Conservation (phyloP, 2,329 filamentous ascomycete genomes). For the Penicillium crustosum region DNA sequence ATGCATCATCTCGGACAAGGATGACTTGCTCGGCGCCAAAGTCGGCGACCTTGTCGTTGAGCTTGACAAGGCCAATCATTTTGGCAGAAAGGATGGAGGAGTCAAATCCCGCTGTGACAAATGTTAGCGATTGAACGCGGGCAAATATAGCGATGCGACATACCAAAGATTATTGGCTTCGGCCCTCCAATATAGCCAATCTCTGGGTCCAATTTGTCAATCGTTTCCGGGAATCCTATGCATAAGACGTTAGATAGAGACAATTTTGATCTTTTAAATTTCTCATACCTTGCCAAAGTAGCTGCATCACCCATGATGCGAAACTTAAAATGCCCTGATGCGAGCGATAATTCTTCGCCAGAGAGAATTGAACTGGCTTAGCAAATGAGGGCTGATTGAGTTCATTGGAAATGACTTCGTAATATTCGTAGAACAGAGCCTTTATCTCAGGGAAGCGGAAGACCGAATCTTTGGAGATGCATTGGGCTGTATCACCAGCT, state of each 20-base stretch:
- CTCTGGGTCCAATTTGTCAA: constrained; percentile 34
- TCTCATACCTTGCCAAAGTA: constrained; percentile 28
- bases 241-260: not conserved
- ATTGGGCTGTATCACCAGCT: constrained; percentile 38
- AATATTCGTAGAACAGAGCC: constrained; percentile 31
- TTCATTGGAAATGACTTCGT: constrained; percentile 14
- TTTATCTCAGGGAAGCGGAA: constrained; percentile 37
- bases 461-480: constrained; percentile 36
- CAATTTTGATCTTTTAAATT: no score
- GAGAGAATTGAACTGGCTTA: constrained; percentile 26
- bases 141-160: constrained; percentile 7
- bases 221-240: constrained; percentile 29
- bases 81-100: constrained; percentile 22
- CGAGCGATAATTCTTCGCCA: constrained; percentile 35
- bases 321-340: constrained; percentile 37
- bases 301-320: constrained; percentile 33
- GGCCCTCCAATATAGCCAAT: constrained; percentile 29
- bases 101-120: constrained; percentile 15
- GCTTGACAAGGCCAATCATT: constrained; percentile 23
- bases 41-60: constrained; percentile 22
- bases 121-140: not conserved
- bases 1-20: constrained; percentile 33
- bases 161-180: constrained; percentile 23
- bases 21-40: constrained; percentile 39
- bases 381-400: constrained; percentile 12